phyloP scores from a whole-genome alignment of 1,139 yeast species.

The Magnusiomyces tetraspermus region DNA sequence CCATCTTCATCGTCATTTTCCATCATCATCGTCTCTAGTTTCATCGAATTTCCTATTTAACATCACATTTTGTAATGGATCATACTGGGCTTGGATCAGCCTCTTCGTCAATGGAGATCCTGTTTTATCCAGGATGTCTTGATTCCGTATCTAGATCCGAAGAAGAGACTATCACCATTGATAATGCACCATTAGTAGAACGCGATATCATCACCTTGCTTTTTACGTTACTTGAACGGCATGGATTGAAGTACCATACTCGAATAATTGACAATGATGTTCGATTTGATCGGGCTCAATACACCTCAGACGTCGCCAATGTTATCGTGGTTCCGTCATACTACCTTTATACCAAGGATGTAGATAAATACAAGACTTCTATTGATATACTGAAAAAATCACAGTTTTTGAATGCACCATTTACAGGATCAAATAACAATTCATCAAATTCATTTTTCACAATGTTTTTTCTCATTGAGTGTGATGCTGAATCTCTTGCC shows the following conservation, averaged over 20 bases:
- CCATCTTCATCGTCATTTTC: neutral
- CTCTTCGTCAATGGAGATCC: neutral
- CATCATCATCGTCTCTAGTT: neutral
- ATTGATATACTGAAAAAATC: neutral
- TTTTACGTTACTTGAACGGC: neutral
- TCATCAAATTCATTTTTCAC: neutral
- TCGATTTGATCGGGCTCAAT: neutral
- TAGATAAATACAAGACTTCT: neutral
- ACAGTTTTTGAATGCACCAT: neutral
- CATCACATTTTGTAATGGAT: constrained; percentile 1
- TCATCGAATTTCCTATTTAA: neutral
- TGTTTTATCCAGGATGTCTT: neutral
- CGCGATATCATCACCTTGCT: neutral
- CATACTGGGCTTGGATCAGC: neutral
- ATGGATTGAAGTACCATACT: too few relatives aligned
- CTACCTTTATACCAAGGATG: neutral
- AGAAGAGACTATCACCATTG: neutral
- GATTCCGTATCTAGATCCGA: neutral
- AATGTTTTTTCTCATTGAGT: neutral
- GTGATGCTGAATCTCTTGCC: neutral
- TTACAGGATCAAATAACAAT: neutral
- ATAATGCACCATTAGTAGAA: neutral
- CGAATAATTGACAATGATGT: neutral
- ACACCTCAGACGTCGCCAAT: neutral
- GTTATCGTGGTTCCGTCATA: neutral